Conservation (phyloP, 495 filamentous ascomycete species). For the Neurospora sp. region DNA sequence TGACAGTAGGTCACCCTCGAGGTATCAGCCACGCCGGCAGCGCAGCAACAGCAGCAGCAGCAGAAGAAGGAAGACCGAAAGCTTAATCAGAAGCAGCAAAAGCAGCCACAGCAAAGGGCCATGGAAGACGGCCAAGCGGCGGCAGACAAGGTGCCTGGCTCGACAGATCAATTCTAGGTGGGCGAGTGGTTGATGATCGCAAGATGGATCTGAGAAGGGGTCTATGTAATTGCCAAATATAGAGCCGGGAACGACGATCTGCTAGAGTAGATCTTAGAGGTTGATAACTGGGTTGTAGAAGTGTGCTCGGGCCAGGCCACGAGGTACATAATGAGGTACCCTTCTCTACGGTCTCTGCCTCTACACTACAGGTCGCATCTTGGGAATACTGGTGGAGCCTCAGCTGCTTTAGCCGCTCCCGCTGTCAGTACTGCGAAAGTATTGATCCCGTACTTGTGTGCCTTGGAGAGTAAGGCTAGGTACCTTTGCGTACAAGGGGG, state of each 20-base stretch:
- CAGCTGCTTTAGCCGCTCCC: not conserved
- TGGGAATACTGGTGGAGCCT: not conserved
- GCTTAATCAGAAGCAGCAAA: not conserved
- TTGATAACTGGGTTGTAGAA: not conserved
- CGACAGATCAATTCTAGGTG: not conserved
- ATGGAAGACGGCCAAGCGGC: not conserved
- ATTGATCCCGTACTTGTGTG: not conserved
- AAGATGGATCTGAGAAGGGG: not conserved
- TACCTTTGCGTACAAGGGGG: not conserved
- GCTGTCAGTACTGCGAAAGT: not conserved
- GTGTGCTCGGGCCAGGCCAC: not conserved
- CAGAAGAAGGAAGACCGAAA: conserved; percentile 1
- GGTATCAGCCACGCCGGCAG: conserved; percentile 16
- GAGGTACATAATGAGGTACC: not conserved
- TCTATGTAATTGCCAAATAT: not conserved
- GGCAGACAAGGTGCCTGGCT: not conserved
- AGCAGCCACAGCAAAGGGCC: not conserved
- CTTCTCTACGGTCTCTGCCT: not conserved
- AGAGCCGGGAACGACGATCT: not conserved
- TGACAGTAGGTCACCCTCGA: conserved; percentile 26
- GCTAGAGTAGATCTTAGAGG: not conserved
- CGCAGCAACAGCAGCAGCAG: conserved; percentile 1
- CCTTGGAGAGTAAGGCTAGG: not conserved
- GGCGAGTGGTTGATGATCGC: not conserved
- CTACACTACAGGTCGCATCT: not conserved